Conservation (phyloP, 106 monocot species). For the Dendrobium huoshanense region DNA sequence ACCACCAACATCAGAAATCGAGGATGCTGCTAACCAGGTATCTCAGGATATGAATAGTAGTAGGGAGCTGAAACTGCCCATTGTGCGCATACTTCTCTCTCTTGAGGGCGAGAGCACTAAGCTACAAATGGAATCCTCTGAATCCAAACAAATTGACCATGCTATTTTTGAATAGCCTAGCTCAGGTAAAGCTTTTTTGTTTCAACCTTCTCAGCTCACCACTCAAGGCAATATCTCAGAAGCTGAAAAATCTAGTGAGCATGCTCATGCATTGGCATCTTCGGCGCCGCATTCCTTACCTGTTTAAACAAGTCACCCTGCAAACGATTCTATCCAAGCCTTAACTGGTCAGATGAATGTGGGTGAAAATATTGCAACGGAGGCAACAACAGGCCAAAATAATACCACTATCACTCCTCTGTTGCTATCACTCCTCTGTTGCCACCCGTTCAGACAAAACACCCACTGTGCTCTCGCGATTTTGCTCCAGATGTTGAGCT, state of each 20-base stretch:
- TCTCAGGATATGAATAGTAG: neutral
- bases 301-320: slow-evolving; percentile 7
- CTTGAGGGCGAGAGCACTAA: slow-evolving; percentile 4
- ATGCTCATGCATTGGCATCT: neutral
- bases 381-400: slow-evolving; percentile 7
- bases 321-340: slow-evolving; percentile 1
- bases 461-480: too few relatives aligned
- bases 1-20: slow-evolving; percentile 5
- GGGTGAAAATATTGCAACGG: neutral
- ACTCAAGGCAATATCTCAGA: neutral
- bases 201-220: slow-evolving; percentile 9
- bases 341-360: neutral
- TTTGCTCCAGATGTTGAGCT: too few relatives aligned
- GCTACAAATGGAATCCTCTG: slow-evolving; percentile 1
- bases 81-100: neutral
- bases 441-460: too few relatives aligned
- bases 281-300: slow-evolving; percentile 1
- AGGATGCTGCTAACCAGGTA: slow-evolving; percentile 5
- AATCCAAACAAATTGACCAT: slow-evolving; percentile 1
- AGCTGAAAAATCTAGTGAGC: slow-evolving; percentile 3
- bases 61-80: slow-evolving; percentile 5
- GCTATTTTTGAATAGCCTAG: neutral
- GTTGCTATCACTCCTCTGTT: too few relatives aligned
- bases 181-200: neutral
- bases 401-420: neutral